A percentile compares a stretch with the other conserved stretches of the same genome.
These are phyloP conservation scores for Pseudogymnoascus sp. DNA, from an alignment of 2,329 filamentous ascomycete genomes.

Conservation along the genomic window DNA sequence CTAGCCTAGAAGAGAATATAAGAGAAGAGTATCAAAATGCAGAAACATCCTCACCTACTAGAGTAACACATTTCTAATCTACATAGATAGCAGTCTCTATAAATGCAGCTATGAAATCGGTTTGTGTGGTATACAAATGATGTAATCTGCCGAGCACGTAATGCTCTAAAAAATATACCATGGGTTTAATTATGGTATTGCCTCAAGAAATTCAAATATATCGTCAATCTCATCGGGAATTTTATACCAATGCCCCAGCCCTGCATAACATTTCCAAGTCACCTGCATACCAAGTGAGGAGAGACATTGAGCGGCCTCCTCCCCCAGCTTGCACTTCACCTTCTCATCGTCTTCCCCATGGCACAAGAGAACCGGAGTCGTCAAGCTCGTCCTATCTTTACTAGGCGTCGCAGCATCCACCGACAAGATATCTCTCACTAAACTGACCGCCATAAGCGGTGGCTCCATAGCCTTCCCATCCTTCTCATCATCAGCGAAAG, in stretches of 20 bases:
- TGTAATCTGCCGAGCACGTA: background rate
- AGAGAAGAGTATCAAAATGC: too few relatives aligned
- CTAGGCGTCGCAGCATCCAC: background rate
- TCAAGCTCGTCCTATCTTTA: background rate
- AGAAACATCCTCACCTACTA: too few relatives aligned
- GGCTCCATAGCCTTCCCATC: background rate
- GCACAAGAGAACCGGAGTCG: background rate
- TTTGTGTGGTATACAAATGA: background rate
- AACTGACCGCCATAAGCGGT: background rate
- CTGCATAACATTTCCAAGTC: conserved; percentile 36
- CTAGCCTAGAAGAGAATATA: too few relatives aligned
- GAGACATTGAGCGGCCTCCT: conserved; percentile 35
- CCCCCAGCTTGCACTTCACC: conserved; percentile 31
- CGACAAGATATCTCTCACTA: background rate
- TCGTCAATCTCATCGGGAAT: conserved; percentile 44
- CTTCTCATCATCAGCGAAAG: background rate
- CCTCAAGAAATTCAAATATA: conserved; percentile 33
- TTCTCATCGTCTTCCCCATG: background rate
- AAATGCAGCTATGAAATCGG: background rate
- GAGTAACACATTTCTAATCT: too few relatives aligned
- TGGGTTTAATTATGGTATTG: conserved; percentile 12
- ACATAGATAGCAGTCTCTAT: background rate
- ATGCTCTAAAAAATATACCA: background rate
- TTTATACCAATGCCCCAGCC: conserved; percentile 44
- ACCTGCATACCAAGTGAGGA: conserved; percentile 32